Percentiles rank a stretch among this genome's conserved stretches.
These are phyloP conservation scores for Trypanosoma brucei DNA, from an alignment of 208 protist species.

Conservation along the genomic window DNA sequence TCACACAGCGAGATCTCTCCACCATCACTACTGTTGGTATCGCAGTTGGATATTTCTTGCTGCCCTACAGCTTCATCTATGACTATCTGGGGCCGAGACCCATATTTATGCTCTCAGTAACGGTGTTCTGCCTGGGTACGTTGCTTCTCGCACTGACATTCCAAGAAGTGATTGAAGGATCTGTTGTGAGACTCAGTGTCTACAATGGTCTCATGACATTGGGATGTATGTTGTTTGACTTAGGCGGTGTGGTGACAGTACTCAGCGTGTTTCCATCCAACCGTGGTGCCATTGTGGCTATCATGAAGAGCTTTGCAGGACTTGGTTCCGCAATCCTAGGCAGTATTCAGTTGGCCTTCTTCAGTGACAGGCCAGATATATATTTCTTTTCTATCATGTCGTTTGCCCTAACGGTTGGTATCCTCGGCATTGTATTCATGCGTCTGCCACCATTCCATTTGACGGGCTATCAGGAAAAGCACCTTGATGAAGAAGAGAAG, in stretches of 20 bases:
- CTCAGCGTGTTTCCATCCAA: constrained; percentile 72
- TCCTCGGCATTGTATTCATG: constrained; percentile 45
- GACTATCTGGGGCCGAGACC: constrained; percentile 70
- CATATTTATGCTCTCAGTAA: constrained; percentile 53
- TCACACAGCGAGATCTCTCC: constrained; percentile 69
- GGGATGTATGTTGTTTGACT: constrained; percentile 68
- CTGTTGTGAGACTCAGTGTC: constrained; percentile 48
- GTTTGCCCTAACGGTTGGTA: constrained; percentile 33
- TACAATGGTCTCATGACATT: constrained; percentile 54
- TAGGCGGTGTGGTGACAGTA: constrained; percentile 68
- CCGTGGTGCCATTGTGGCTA: constrained; percentile 66
- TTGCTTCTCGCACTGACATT: constrained; percentile 64
- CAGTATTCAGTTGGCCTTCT: constrained; percentile 62
- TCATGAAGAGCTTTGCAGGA: constrained; percentile 86
- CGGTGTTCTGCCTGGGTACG: constrained; percentile 46
- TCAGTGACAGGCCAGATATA: constrained; percentile 35
- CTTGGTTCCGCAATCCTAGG: constrained; percentile 75
- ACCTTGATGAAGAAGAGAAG: constrained; percentile 35
- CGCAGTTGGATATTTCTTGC: constrained; percentile 43
- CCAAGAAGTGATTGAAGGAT: constrained; percentile 35
- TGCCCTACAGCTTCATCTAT: constrained; percentile 65
- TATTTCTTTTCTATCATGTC: constrained; percentile 64
- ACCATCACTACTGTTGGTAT: constrained; percentile 68
- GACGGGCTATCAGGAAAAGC: constrained; percentile 45
- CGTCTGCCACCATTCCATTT: constrained; percentile 64